Evolutionary conservation across 148 eudicot genomes (phyloP), one percentile per base, ranked within the genome.

Genomic region (Amaranthus hypochondriacus): DNA sequence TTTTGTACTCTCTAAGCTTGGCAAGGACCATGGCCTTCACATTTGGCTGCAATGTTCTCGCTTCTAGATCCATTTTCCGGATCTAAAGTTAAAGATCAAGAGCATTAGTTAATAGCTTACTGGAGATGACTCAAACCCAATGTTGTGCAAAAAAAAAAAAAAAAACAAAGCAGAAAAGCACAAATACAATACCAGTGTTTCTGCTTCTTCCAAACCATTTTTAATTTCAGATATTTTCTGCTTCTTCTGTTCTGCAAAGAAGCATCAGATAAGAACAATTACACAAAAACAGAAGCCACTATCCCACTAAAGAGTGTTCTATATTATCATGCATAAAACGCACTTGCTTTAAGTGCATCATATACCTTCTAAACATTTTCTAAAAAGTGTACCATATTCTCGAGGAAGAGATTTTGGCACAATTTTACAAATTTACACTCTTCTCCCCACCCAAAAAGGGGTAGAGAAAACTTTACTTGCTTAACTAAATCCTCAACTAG

Each of bases 41-140:
- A 75, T 73, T 83, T 47, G 88, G 84, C 68, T 83, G 84, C 77
- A 89, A 76, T 21, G 87, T 85, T 62, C 92, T 82, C 9, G 90
- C 90, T 79, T 89, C 92, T 42, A 89, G 88, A 73, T 89, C 92
- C 92, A 89, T 89, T 74, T 89, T 89, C 59, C 86, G 87, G 58
- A 89, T 89, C 92, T 89, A 52, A 1, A 7, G 62, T 28, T 13
- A 53, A 65, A 75, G 43, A 58, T 13, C 39, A 71, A 58, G 18
- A 28, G 39, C 39, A 28, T 28, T 28, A 28, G 39, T 28, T 28
- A 28, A 28, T 28, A 28, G 39, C 39, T 28, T 28, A 28, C 39
- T 28, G 39, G 39, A 28, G 39, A 28, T 28, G 39, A 28, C 39
- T 28, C 39, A 28, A 28, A 28, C 39, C 39, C 39, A 54, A 70